Base-by-base conservation (phyloP, 2,329 filamentous ascomycete species). In the Metarhizium humberi region DNA sequence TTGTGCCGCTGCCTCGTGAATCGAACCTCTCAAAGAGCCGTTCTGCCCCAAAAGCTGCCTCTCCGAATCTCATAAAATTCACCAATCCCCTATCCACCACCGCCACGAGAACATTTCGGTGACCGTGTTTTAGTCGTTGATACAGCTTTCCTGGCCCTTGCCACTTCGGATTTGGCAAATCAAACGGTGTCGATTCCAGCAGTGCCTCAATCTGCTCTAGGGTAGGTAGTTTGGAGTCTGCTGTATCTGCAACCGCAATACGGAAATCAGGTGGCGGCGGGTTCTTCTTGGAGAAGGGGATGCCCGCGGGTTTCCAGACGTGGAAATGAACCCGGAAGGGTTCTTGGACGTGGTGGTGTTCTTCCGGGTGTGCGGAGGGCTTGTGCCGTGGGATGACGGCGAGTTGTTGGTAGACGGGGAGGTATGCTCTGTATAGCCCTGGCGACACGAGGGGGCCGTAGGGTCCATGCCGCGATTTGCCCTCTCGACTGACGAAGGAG, bases 51-150 rank as follows among this genome's bases (percentile, higher is more conserved):
- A 96, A 96, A 1, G 85, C 86, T 11, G 84, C 85, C 73, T 97
- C 91, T 1, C 81, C 84, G 56, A 96, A 78, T 29, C 88, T 77
- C 64, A 96, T 76, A 67, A 92, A 97, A 68, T 92, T 97, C 49
- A 92, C 87, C 25, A 97, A 79, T 0, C 94, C 94, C 59, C 90
- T 82, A 67, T 97, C 94, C 38, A 96, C 91, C 2, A 97, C 81
- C 0, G 92, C 94, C 29, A 99, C 69, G 38, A 96, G 76, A 36
- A 94, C 88, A 69, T 90, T 94, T 60, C 90, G 81, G 68, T 87
- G 85, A 2, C 91, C 94, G 64, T 95, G 85, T 70, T 91, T 92
- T 59, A 97, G 73, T 57, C 88, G 84, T 64, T 86, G 81, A 66
- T 95, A 94, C 60, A 92, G 71, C 66, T 67, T 75, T 63, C 66